Evolutionary conservation across 495 filamentous ascomycete genomes (phyloP).

Genomic region (Penicillium mononematosum): DNA sequence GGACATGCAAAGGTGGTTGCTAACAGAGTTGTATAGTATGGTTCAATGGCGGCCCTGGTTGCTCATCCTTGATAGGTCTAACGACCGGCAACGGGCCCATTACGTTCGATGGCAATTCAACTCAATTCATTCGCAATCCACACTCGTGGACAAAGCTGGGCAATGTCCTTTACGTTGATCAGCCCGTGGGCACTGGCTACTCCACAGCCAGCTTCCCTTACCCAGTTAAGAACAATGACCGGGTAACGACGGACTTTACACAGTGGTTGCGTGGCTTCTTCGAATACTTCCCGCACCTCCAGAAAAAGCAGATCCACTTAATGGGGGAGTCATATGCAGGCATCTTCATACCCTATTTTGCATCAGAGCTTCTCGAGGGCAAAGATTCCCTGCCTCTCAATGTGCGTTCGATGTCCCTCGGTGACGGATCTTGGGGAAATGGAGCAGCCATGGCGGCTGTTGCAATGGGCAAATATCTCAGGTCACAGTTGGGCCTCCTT

Average conservation of each 20-base stretch:
- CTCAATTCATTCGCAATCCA: slow-evolving; percentile 27
- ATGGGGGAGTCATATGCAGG: slow-evolving; percentile 47
- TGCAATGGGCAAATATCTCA: slow-evolving; percentile 29
- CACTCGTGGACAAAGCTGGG: slow-evolving; percentile 43
- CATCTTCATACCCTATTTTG: slow-evolving; percentile 44
- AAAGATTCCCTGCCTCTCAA: slow-evolving; percentile 30
- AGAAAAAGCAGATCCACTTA: slow-evolving; percentile 38
- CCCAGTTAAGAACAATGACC: slow-evolving; percentile 27
- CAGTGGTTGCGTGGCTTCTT: slow-evolving; percentile 42
- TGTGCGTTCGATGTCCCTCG: slow-evolving; percentile 36
- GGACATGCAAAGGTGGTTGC: neutral
- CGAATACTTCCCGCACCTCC: slow-evolving; percentile 30
- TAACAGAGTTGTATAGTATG: slow-evolving; percentile 43
- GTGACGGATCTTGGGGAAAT: slow-evolving; percentile 39
- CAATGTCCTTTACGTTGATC: slow-evolving; percentile 45
- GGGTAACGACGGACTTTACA: slow-evolving; percentile 36
- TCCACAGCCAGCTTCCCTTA: slow-evolving; percentile 36
- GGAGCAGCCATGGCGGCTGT: slow-evolving; percentile 34
- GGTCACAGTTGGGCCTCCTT: slow-evolving; percentile 23
- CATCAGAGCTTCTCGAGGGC: slow-evolving; percentile 34
- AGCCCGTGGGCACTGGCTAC: slow-evolving; percentile 43
- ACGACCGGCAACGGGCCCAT: slow-evolving; percentile 33
- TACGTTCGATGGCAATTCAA: slow-evolving; percentile 31
- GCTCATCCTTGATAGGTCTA: slow-evolving; percentile 65
- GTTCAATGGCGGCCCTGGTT: slow-evolving; percentile 70